Conservation (phyloP, 176 grass and related monocot species). For the Puccinellia tenuiflora region DNA sequence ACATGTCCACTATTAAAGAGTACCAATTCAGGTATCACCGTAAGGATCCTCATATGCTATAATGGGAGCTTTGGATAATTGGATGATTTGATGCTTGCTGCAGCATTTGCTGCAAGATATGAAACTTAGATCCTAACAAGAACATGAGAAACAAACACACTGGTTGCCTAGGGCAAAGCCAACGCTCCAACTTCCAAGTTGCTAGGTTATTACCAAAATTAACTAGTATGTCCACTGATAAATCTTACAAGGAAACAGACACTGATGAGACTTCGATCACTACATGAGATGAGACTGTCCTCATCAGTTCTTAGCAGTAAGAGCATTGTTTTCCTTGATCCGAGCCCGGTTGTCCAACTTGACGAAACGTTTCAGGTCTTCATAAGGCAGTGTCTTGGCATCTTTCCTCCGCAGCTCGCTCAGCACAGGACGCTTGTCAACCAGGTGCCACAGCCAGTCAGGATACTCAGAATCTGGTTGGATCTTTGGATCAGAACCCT, state of each 20-base stretch:
- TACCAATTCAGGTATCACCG: too few relatives aligned
- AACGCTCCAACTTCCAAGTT: too few relatives aligned
- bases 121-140: too few relatives aligned
- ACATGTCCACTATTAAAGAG: too few relatives aligned
- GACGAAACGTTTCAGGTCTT: conserved; percentile 73
- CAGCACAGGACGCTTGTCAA: conserved; percentile 60
- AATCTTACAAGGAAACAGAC: background rate
- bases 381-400: conserved; percentile 58
- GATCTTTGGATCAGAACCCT: conserved; percentile 76
- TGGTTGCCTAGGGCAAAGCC: too few relatives aligned
- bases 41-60: too few relatives aligned
- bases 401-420: conserved; percentile 85
- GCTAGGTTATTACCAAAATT: conserved; percentile 1
- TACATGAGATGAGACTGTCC: background rate
- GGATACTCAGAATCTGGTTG: conserved; percentile 70
- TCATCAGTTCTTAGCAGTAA: conserved; percentile 71
- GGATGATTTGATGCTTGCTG: too few relatives aligned
- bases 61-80: too few relatives aligned
- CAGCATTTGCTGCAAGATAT: too few relatives aligned
- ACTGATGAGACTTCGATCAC: background rate
- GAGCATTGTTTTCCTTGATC: conserved; percentile 81
- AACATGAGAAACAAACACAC: too few relatives aligned
- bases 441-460: conserved; percentile 66
- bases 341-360: conserved; percentile 82
- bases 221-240: background rate